Evolutionary conservation across 495 filamentous ascomycete species (phyloP).

Genomic region (Aspergillus nidulans): DNA sequence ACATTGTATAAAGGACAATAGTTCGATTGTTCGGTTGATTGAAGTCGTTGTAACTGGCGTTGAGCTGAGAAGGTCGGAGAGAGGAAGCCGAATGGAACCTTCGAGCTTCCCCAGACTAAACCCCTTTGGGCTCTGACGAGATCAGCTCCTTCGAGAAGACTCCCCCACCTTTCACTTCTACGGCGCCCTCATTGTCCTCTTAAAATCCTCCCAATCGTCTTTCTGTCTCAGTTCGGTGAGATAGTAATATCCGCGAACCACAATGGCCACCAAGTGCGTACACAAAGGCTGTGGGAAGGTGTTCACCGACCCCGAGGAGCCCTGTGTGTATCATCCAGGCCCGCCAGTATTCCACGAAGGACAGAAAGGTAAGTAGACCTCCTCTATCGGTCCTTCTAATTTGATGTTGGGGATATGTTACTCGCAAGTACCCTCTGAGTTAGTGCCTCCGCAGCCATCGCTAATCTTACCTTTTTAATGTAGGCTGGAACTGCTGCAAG

Average conservation of each 20-base stretch:
- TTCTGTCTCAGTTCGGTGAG: not conserved
- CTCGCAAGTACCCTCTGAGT: slow-evolving; percentile 11
- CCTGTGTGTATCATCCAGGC: slow-evolving; percentile 88
- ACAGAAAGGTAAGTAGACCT: slow-evolving; percentile 76
- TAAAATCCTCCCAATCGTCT: not conserved
- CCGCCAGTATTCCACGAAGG: slow-evolving; percentile 97
- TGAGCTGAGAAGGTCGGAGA: not conserved
- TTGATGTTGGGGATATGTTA: not conserved
- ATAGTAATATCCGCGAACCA: not conserved
- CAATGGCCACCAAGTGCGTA: slow-evolving; percentile 86
- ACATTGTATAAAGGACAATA: slow-evolving; percentile 25
- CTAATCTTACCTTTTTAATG: slow-evolving; percentile 12
- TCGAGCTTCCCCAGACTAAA: slow-evolving; percentile 44
- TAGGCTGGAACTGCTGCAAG: slow-evolving; percentile 99
- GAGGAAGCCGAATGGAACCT: slow-evolving; percentile 35
- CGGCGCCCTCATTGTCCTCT: not conserved
- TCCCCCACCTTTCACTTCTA: not conserved
- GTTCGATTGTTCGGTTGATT: too few species aligned
- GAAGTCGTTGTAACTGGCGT: not conserved
- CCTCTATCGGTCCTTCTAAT: slow-evolving; percentile 26
- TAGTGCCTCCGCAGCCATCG: not conserved
- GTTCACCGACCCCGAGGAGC: slow-evolving; percentile 78
- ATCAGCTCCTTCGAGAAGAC: not conserved
- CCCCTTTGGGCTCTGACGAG: slow-evolving; percentile 22
- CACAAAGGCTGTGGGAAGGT: slow-evolving; percentile 92